Evolutionary conservation across 345 rosid species (phyloP), one percentile per base, ranked within the genome.

Genomic region (Ricinus communis): DNA sequence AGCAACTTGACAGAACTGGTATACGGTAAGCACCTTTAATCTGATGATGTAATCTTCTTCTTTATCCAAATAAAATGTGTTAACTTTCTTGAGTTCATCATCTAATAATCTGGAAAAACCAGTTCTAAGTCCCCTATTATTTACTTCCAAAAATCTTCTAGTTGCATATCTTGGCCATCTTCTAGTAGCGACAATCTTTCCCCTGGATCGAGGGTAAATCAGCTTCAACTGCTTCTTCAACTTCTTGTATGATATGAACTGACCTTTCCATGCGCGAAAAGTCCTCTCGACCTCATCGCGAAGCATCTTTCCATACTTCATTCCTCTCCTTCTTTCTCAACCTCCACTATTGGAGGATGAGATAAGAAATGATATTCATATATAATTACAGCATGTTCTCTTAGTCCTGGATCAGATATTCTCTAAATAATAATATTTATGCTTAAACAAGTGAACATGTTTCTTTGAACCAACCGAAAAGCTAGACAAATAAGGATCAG

Each of bases 11-110:
- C n/a, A n/a, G n/a, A n/a, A n/a, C n/a, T n/a, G n/a, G n/a, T 33
- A 2, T 33, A 33, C 2, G 38, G 1, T 15, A 43, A 73, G 0
- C 70, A 84, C 85, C 79, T 79, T 73, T 59, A 80, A 68, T 54
- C 73, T 28, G 75, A 84, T 82, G 51, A 84, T 19, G 51, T 71
- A 80, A 52, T 82, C 85, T 76, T 85, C 84, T 63, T 85, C 85
- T 66, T 85, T 82, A 36, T 82, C 84, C 38, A 73, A 47, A 46
- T 73, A 85, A 80, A 85, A 85, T 5, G 50, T 24, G 2, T 77
- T 76, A 53, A 82, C 69, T 65, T 85, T 85, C 16, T 80, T 68
- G 25, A 85, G 51, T 71, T 85, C 82, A 36, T 14, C 25, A 51
- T 74, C 75, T 59, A 85, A 74, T 5, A 80, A 33, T 25, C 25